Evolutionary conservation across 148 eudicot genomes (phyloP).

Genomic region (Talinum fruticosum): DNA sequence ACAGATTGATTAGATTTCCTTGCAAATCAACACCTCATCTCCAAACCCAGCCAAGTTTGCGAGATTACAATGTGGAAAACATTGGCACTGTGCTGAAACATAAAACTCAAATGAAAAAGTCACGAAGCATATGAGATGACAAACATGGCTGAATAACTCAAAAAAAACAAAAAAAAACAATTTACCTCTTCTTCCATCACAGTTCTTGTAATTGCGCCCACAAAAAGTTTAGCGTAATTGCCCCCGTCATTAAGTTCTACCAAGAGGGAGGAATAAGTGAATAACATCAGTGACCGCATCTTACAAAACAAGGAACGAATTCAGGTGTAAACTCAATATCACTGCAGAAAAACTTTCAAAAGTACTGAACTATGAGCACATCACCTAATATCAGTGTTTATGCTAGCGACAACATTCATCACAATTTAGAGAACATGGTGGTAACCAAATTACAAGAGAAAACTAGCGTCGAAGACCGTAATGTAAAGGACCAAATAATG

Average conservation of each 20-base stretch:
- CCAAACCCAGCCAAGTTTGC: background rate
- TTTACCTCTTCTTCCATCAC: slow-evolving; percentile 51
- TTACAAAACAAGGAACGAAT: background rate
- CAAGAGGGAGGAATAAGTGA: background rate
- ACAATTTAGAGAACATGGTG: too few relatives aligned
- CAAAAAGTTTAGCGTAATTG: slow-evolving; percentile 55
- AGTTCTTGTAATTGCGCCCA: slow-evolving; percentile 48
- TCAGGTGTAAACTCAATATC: too few relatives aligned
- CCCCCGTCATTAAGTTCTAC: slow-evolving; percentile 43
- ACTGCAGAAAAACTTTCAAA: too few relatives aligned
- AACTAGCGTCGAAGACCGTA: background rate
- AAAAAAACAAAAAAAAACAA: too few relatives aligned
- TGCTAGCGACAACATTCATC: too few relatives aligned
- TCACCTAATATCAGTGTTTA: background rate
- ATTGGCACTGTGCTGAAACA: background rate
- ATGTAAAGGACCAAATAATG: background rate
- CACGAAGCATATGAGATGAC: background rate
- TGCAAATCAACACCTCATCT: background rate
- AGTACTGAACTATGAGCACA: background rate
- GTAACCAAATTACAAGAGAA: too few relatives aligned
- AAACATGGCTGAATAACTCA: background rate
- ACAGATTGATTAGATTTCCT: background rate
- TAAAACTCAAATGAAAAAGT: background rate
- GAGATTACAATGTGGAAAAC: background rate
- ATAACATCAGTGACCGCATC: background rate